Evolutionary conservation across 2,329 filamentous ascomycete species (phyloP).

Genomic region (Paraconiothyrium sp.): DNA sequence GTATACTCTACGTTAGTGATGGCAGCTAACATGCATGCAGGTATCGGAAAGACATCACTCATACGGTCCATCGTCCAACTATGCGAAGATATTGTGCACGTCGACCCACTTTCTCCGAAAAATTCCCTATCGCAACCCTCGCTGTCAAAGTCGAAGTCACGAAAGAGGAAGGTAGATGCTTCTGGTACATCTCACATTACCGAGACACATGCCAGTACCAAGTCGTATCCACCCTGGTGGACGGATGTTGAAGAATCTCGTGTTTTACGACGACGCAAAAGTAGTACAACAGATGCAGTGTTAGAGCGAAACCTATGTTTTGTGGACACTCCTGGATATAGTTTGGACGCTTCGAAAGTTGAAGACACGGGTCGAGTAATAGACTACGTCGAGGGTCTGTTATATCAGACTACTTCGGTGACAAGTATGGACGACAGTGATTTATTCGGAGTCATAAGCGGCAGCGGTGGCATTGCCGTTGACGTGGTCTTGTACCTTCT

Average conservation of each 20-base stretch:
- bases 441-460: conserved; percentile 78
- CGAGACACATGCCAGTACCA: conserved; percentile 58
- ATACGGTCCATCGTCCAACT: conserved; percentile 87
- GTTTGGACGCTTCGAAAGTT: conserved; percentile 50
- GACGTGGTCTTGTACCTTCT: conserved; percentile 88
- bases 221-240: conserved; percentile 87
- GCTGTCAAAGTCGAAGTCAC: conserved; percentile 36
- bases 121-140: conserved; percentile 36
- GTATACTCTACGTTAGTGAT: background rate
- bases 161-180: conserved; percentile 34
- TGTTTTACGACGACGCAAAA: conserved; percentile 68
- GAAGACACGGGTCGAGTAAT: conserved; percentile 53
- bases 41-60: conserved; percentile 87
- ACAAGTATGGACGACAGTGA: conserved; percentile 75
- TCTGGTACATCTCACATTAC: conserved; percentile 41
- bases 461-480: conserved; percentile 82
- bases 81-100: conserved; percentile 92
- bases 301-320: conserved; percentile 94
- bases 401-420: conserved; percentile 71
- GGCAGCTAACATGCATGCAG: conserved; percentile 55
- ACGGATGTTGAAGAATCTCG: conserved; percentile 76
- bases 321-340: conserved; percentile 80
- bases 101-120: conserved; percentile 69
- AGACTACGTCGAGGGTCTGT: conserved; percentile 76
- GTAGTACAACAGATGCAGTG: conserved; percentile 76